phyloP scores from a whole-genome alignment of 768 basidiomycete genomes.

The Lyophyllum atratum region DNA sequence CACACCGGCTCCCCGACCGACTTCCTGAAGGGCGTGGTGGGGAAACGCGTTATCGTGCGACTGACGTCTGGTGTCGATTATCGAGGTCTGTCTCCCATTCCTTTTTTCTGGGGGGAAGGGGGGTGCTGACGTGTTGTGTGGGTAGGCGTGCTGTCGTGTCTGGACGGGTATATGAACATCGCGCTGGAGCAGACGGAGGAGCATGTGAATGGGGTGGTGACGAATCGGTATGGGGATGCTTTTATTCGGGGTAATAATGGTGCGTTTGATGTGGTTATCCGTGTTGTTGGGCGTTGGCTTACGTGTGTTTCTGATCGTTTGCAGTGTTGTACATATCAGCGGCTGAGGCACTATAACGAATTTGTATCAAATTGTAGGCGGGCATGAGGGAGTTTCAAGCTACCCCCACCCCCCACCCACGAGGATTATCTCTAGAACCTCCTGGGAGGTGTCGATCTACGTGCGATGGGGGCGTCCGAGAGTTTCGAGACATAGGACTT shows the following conservation, averaged over 20 bases:
- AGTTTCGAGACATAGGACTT: not conserved
- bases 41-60: slow-evolving; percentile 92
- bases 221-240: slow-evolving; percentile 91
- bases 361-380: not conserved
- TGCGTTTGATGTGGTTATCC: slow-evolving; percentile 28
- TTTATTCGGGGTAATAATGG: slow-evolving; percentile 96
- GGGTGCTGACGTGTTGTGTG: too few relatives aligned
- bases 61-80: slow-evolving; percentile 94
- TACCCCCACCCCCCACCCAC: not conserved
- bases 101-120: too few relatives aligned
- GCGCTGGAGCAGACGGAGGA: slow-evolving; percentile 98
- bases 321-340: slow-evolving; percentile 81
- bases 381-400: not conserved
- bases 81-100: slow-evolving; percentile 55
- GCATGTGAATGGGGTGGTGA: slow-evolving; percentile 83
- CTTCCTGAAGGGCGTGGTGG: slow-evolving; percentile 93
- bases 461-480: too few relatives aligned
- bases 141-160: slow-evolving; percentile 91
- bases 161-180: slow-evolving; percentile 99
- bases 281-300: not conserved
- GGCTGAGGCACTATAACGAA: slow-evolving; percentile 52
- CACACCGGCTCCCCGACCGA: slow-evolving; percentile 85
- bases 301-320: slow-evolving; percentile 4
- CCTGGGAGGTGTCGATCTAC: not conserved
- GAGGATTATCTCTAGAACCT: not conserved